Base-by-base conservation (phyloP, 2,329 filamentous ascomycete genomes). In the Diplodia scrobiculata region DNA sequence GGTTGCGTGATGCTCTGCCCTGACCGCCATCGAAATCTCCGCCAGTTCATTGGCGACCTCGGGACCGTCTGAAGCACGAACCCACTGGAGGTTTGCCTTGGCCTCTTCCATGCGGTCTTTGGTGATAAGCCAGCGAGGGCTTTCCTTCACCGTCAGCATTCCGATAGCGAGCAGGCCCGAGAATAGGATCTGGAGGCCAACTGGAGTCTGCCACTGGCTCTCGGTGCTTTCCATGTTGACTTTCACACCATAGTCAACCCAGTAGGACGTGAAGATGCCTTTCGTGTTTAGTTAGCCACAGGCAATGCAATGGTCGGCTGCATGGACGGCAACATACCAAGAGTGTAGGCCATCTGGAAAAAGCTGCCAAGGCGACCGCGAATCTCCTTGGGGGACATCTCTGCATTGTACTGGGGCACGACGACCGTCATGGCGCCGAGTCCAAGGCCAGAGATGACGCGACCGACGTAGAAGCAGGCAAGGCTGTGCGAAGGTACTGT, bases 41-140 rank as follows among this genome's bases (percentile, higher is more conserved):
- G 79, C 77, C 76, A 85, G 83, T 69, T 86, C 83, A 2, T 74
- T 73, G 1, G 71, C 66, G 0, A 78, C 77, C 1, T 68, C 72
- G 10, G 74, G 69, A 0, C 77, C 76, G 41, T 76, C 74, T 27
- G 78, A 77, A 0, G 78, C 82, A n/a, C 84, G 79, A 66, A 85
- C 81, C 82, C 83, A 85, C 64, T 75, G 74, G 2, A 86, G 75
- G 67, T 79, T 83, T 53, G 75, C 71, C 77, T 80, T 82, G 4
- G 83, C 82, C 70, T 89, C 83, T n/a, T 89, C 86, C 78, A 86
- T 86, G 0, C 84, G 81, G 68, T 86, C 87, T 69, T 86, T 82
- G 17, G 83, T 82, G 9, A 88, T 87, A 3, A 90, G 79, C 88
- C 88, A 90, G 48, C 88, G 82, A 1, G 88, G 88, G 58, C 81